These are phyloP conservation scores for Lavandula angustifolia DNA, from an alignment of 257 asterid species.

Conservation along the genomic window DNA sequence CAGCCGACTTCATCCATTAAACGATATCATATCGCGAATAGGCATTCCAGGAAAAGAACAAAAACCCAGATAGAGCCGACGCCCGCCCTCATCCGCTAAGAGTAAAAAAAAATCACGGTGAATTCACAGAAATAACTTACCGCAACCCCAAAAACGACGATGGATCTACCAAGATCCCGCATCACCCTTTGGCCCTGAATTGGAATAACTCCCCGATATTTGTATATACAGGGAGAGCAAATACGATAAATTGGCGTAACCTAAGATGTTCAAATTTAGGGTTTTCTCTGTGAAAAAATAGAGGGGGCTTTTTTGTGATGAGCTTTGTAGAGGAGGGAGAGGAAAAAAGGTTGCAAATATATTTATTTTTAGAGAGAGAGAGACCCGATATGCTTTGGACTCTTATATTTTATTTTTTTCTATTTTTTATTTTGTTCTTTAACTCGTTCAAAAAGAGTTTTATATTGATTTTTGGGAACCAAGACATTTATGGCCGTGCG, in stretches of 20 bases:
- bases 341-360: no score
- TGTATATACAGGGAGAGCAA: neutral
- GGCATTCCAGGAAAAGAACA: neutral
- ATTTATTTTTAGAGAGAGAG: no score
- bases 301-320: neutral
- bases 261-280: neutral
- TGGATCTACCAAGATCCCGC: conserved; percentile 37
- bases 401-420: no score
- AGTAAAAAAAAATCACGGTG: neutral
- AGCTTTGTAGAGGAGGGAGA: neutral
- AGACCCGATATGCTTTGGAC: no score
- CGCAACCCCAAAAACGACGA: conserved; percentile 15
- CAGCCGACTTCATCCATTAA: conserved; percentile 15
- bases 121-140: conserved; percentile 21
- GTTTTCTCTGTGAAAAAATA: neutral
- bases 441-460: no score
- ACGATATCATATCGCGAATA: neutral
- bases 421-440: no score
- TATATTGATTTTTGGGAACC: no score
- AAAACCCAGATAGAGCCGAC: neutral
- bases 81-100: neutral
- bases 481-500: no score
- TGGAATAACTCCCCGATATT: conserved; percentile 2
- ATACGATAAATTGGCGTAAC: neutral
- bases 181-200: conserved; percentile 9